Evolutionary conservation across 352 stramenopile species (phyloP), one percentile per base, ranked within the genome.

Genomic region (Phytophthora hybrid): DNA sequence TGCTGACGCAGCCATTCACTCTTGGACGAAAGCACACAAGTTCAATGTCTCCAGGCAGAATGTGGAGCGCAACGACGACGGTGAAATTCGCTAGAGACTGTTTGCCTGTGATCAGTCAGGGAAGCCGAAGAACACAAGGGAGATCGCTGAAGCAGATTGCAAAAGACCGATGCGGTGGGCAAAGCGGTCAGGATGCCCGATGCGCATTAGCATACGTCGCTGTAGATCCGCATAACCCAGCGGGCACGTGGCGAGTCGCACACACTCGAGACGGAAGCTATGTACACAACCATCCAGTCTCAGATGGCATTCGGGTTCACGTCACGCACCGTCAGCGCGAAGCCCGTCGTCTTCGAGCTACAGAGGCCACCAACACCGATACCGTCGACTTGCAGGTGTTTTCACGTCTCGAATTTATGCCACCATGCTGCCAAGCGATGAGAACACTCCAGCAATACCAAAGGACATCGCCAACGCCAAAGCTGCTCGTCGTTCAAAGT

Each of bases 401-500:
- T 37, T 53, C 2, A 62, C 26, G 26, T 31, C 26, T 3, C 26
- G 26, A 31, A 52, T 5, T 1, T 6, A 21, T 11, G 62, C 53
- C 5, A 58, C 53, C 4, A 29, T 69, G 16, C 14, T 55, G 3
- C 11, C 41, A 2, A 23, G 3, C 2, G 63, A 58, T 5, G 4
- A 44, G n/a, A n/a, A 6, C 26, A 53, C n/a, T 13, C 16, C 65
- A 13, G 52, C 34, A 3, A 58, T 46, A 2, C n/a, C 58, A 13
- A 62, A 62, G 7, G 52, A 63, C 21, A 67, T 67, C 23, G 37
- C n/a, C 4, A 64, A 67, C 26, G n/a, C 9, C 0, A 73, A 73
- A 18, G 26, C 1, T 54, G 23, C 37, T 19, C 5, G 4, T 32
- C 49, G 58, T 7, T 10, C 3, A 8, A 57, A 58, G 6, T 16